Conservation (phyloP, 306 rosid genomes). For the Cyamopsis tetragonoloba region DNA sequence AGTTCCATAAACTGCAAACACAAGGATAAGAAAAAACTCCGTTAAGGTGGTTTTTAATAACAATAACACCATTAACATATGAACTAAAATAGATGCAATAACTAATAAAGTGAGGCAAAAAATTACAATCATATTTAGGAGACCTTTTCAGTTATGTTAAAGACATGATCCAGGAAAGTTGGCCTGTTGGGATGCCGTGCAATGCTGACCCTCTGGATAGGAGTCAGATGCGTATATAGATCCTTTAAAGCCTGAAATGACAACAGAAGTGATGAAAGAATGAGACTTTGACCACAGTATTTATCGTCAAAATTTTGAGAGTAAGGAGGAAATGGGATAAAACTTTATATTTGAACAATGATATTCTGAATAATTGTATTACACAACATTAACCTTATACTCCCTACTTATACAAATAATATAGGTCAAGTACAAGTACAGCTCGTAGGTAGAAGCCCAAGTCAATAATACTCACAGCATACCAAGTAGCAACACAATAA, state of each 20-base stretch:
- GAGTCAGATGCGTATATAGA: slow-evolving; percentile 65
- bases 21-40: slow-evolving; percentile 14
- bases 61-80: slow-evolving; percentile 14
- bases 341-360: neutral
- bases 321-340: neutral
- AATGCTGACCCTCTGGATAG: slow-evolving; percentile 76
- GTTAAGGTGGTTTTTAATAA: slow-evolving; percentile 23
- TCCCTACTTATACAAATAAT: neutral
- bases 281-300: neutral
- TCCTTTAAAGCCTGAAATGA: slow-evolving; percentile 69
- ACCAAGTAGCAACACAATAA: neutral
- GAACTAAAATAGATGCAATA: slow-evolving; percentile 24
- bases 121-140: neutral
- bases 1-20: slow-evolving; percentile 85
- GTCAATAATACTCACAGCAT: slow-evolving; percentile 13
- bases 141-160: slow-evolving; percentile 90
- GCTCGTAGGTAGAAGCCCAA: neutral
- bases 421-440: slow-evolving; percentile 7
- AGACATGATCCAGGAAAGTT: slow-evolving; percentile 87
- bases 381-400: neutral
- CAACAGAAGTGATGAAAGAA: slow-evolving; percentile 20
- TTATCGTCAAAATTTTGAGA: neutral
- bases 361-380: neutral
- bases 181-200: slow-evolving; percentile 99
- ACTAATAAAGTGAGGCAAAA: neutral